Base-by-base conservation (phyloP, 2,329 filamentous ascomycete genomes). In the Calonectria ilicicola region DNA sequence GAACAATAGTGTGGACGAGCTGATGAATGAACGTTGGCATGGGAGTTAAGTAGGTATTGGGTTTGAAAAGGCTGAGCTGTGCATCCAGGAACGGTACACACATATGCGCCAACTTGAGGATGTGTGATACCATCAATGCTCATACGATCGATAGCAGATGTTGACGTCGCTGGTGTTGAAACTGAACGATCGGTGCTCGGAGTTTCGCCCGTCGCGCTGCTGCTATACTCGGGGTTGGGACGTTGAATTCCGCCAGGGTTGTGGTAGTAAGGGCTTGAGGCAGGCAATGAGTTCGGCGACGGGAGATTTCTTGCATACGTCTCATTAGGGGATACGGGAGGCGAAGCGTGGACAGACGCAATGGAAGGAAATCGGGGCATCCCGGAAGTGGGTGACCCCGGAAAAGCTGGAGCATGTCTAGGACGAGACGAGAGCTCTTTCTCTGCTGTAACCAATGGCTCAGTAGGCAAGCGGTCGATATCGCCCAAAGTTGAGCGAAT, bases 21-120 rank as follows among this genome's bases (percentile, higher is more conserved):
- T 2, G 89, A 91, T 2, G 91, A 93, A 82, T 93, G 92, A 5
- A 93, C 92, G 75, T 93, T 93, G 65, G 92, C 91, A 80, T 96
- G 94, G 0, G 94, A 96, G 82, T 95, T 96, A 26, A 96, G 86
- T 12, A 96, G 87, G 84, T 92, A 92, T 78, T 92, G 91, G 0
- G 94, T 97, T 78, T 95, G 93, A 77, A 97, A 97, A 0, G 94
- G 92, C 35, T 87, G 84, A 2, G 94, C 94, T 44, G 82, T 93
- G 81, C 94, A 97, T 10, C 92, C 93, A 9, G 87, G 77, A 63
- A 86, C 85, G 78, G 83, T 87, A 81, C 93, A 96, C 56, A 89
- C 84, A 80, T 89, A 94, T 5, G 84, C 84, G 23, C 88, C 89
- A 63, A 85, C 80, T 44, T 86, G 83, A 5, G 88, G 88, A 78